A percentile compares a stretch with the other conserved stretches of the same genome.
Evolutionary conservation across 176 grass and related monocot species (phyloP).

Genomic region (Zizania latifolia): DNA sequence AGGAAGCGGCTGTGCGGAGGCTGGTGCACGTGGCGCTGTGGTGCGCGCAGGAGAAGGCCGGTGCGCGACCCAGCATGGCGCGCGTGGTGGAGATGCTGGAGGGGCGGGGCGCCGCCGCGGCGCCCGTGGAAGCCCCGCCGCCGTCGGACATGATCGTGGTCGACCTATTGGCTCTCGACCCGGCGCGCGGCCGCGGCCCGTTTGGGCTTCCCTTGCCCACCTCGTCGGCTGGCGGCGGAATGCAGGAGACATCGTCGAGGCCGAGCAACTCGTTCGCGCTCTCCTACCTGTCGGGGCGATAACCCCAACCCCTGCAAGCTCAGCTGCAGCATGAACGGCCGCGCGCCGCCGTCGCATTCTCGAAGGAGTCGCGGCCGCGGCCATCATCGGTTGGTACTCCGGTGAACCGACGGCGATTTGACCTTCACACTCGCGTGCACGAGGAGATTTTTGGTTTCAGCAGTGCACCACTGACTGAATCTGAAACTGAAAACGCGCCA

Average conservation of each 20-base stretch:
- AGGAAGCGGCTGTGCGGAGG: slow-evolving; percentile 28
- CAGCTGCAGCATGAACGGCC: no score
- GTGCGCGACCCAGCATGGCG: slow-evolving; percentile 50
- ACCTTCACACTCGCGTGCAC: no score
- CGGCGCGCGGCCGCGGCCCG: background rate
- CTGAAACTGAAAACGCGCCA: no score
- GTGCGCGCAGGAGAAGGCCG: slow-evolving; percentile 59
- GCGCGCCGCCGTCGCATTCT: no score
- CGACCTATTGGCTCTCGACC: slow-evolving; percentile 36
- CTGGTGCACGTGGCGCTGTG: slow-evolving; percentile 58
- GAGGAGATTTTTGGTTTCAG: no score
- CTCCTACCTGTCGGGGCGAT: slow-evolving; percentile 39
- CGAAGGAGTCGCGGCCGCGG: no score
- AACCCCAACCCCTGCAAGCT: no score
- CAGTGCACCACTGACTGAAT: no score
- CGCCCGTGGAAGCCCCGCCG: slow-evolving; percentile 34
- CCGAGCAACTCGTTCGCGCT: slow-evolving; percentile 30
- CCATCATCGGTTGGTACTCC: no score
- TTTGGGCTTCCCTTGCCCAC: background rate
- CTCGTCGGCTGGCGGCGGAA: background rate
- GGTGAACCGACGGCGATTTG: no score
- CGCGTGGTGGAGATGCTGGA: slow-evolving; percentile 77
- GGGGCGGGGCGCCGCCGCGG: slow-evolving; percentile 7
- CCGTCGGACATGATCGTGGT: slow-evolving; percentile 39
- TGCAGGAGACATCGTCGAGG: background rate